Conservation (phyloP, 257 asterid genomes). For the Solanum pennellii region DNA sequence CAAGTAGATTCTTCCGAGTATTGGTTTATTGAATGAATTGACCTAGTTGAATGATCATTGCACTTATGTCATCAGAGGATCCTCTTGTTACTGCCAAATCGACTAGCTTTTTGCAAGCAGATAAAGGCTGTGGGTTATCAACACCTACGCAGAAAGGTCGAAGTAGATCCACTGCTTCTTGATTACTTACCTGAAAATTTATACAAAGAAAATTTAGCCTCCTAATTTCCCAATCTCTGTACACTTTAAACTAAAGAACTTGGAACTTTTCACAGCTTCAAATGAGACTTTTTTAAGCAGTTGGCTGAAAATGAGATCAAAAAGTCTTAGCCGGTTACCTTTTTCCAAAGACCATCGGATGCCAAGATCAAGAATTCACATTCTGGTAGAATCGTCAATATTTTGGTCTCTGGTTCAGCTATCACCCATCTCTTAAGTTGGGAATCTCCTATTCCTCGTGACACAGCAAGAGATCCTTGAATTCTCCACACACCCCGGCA, state of each 20-base stretch:
- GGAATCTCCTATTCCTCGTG: conserved; percentile 73
- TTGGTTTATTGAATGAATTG: conserved; percentile 21
- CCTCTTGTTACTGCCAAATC: conserved; percentile 60
- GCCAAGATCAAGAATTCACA: conserved; percentile 75
- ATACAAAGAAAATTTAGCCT: not conserved
- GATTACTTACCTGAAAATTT: conserved; percentile 54
- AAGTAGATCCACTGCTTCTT: conserved; percentile 65
- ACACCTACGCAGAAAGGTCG: conserved; percentile 27
- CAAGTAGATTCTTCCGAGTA: not conserved
- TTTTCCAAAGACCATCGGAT: conserved; percentile 90
- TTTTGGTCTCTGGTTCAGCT: conserved; percentile 57
- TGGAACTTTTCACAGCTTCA: not conserved
- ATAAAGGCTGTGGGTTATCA: conserved; percentile 22
- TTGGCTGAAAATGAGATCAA: not conserved
- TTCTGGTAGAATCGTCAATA: conserved; percentile 30
- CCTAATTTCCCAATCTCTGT: not conserved
- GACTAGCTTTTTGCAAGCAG: conserved; percentile 66
- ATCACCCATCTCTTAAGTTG: conserved; percentile 70
- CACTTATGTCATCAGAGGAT: conserved; percentile 53
- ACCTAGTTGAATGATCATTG: conserved; percentile 47
- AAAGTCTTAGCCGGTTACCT: conserved; percentile 15
- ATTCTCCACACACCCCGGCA: conserved; percentile 82
- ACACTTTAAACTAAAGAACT: not conserved
- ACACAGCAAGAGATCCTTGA: conserved; percentile 75
- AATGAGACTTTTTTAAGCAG: not conserved